phyloP scores from a whole-genome alignment of 495 filamentous ascomycete species.

The Penicillium coprophilum region DNA sequence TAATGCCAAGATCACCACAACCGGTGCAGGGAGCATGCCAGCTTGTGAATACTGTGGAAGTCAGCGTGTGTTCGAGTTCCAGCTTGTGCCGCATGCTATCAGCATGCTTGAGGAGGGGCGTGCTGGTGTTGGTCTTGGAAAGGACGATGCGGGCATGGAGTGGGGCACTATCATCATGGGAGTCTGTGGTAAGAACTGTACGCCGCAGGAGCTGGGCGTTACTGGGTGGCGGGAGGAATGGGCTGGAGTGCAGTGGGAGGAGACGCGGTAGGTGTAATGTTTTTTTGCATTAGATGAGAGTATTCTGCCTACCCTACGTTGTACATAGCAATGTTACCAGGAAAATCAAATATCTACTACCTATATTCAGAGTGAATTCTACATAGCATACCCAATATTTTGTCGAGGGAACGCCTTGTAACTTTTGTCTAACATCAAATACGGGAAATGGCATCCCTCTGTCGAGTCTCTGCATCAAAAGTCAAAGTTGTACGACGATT shows the following conservation, averaged over 20 bases:
- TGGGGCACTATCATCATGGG: conserved; percentile 96
- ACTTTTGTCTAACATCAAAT: background rate
- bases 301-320: background rate
- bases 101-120: conserved; percentile 81
- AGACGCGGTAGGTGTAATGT: conserved; percentile 42
- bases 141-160: conserved; percentile 82
- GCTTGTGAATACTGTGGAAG: conserved; percentile 74
- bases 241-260: conserved; percentile 97
- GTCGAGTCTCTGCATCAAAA: too few species aligned
- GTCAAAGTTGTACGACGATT: too few species aligned
- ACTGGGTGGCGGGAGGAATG: conserved; percentile 88
- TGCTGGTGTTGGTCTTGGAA: conserved; percentile 54
- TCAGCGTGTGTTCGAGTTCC: conserved; percentile 81
- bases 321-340: background rate
- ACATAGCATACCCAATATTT: background rate
- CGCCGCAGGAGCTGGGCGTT: conserved; percentile 47
- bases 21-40: conserved; percentile 54
- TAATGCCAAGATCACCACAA: conserved; percentile 29
- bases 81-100: conserved; percentile 89
- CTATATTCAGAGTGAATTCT: too few species aligned
- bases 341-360: background rate
- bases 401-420: background rate
- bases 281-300: conserved; percentile 1
- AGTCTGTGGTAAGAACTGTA: conserved; percentile 75
- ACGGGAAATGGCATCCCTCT: too few species aligned